phyloP scores from a whole-genome alignment of 2,329 filamentous ascomycete species.

The Lecanicillium sp. region DNA sequence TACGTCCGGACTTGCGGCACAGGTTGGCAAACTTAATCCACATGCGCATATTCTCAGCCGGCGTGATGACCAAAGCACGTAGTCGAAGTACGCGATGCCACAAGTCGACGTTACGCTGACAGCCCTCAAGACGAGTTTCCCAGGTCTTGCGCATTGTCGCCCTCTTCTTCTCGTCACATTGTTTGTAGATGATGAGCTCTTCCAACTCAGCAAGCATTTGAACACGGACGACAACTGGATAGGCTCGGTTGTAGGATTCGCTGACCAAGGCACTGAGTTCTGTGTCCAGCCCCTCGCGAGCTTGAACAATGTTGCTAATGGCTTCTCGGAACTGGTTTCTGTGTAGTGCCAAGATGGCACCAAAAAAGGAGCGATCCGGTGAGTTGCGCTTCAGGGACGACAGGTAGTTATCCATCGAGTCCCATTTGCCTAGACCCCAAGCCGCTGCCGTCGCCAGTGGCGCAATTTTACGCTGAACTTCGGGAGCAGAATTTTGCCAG shows the following conservation, averaged over 20 bases:
- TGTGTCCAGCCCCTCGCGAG: constrained; percentile 87
- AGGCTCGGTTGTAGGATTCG: constrained; percentile 96
- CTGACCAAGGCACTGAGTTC: constrained; percentile 95
- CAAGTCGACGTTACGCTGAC: constrained; percentile 93
- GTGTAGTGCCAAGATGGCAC: constrained; percentile 89
- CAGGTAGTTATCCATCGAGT: constrained; percentile 95
- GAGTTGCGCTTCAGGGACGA: constrained; percentile 91
- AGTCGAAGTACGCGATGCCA: constrained; percentile 99
- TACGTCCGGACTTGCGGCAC: constrained; percentile 91
- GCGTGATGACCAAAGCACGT: constrained; percentile 82
- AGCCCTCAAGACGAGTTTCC: constrained; percentile 91
- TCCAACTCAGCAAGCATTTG: constrained; percentile 99
- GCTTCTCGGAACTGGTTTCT: constrained; percentile 94
- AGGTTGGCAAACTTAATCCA: constrained; percentile 99
- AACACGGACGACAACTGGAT: constrained; percentile 94
- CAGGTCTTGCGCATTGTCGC: constrained; percentile 88
- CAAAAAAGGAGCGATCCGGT: constrained; percentile 94
- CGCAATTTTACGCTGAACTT: constrained; percentile 85
- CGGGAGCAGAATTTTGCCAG: constrained; percentile 82
- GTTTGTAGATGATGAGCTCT: constrained; percentile 97
- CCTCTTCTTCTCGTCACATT: constrained; percentile 82
- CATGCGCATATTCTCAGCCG: constrained; percentile 94
- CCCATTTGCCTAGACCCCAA: constrained; percentile 95
- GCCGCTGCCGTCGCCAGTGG: constrained; percentile 91
- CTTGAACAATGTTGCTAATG: constrained; percentile 80